Percentiles rank a stretch among this genome's conserved stretches.
phyloP scores from a whole-genome alignment of 441 rosid species.

The Codiaeum variegatum region DNA sequence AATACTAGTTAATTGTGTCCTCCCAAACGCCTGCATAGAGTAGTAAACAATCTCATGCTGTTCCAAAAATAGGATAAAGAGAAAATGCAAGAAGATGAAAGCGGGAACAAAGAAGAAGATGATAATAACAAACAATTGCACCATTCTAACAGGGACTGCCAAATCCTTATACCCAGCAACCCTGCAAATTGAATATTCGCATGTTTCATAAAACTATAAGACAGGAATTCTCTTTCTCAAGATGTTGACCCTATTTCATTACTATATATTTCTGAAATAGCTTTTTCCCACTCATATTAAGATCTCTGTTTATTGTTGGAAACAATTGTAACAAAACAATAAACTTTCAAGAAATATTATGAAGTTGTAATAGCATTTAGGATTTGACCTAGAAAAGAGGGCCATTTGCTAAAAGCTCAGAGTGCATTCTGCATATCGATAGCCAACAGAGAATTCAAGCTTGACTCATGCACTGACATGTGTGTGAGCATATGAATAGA shows the following conservation, averaged over 20 bases:
- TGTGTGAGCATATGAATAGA: not conserved
- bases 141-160: not conserved
- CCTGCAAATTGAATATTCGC: not conserved
- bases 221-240: not conserved
- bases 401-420: conserved; percentile 5
- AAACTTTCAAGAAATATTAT: not conserved
- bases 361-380: not conserved
- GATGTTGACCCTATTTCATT: not conserved
- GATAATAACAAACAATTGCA: not conserved
- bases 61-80: not conserved
- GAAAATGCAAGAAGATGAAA: not conserved
- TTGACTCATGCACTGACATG: not conserved
- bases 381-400: not conserved
- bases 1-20: conserved; percentile 69
- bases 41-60: conserved; percentile 15
- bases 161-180: not conserved
- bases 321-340: not conserved
- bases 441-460: not conserved
- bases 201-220: not conserved
- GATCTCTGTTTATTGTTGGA: not conserved
- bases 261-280: not conserved
- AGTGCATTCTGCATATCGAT: not conserved
- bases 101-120: not conserved
- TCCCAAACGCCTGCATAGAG: conserved; percentile 71
- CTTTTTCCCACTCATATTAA: not conserved